phyloP scores from a whole-genome alignment of 345 rosid species.

The Leavenworthia alabamica region DNA sequence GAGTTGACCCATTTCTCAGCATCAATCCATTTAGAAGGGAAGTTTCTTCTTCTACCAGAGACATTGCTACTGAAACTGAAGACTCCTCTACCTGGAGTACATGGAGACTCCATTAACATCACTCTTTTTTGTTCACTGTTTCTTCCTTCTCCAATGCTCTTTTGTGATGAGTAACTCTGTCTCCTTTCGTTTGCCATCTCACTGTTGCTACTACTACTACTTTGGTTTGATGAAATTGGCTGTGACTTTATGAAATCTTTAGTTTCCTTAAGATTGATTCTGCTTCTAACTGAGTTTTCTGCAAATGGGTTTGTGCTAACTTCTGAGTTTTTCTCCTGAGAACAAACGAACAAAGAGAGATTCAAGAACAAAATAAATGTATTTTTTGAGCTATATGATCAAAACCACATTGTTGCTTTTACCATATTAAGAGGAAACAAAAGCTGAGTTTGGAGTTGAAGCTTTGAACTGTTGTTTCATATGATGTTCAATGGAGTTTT shows the following conservation, averaged over 20 bases:
- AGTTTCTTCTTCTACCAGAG: slow-evolving; percentile 45
- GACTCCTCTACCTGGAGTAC: slow-evolving; percentile 77
- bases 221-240: slow-evolving; percentile 37
- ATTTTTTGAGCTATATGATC: not conserved
- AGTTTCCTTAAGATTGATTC: slow-evolving; percentile 66
- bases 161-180: slow-evolving; percentile 43
- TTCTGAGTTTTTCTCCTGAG: slow-evolving; percentile 16
- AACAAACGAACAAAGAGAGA: not conserved
- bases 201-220: slow-evolving; percentile 24
- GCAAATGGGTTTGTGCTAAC: slow-evolving; percentile 45
- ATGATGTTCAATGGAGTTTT: slow-evolving; percentile 22
- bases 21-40: slow-evolving; percentile 95
- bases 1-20: slow-evolving; percentile 90
- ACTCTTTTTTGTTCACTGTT: slow-evolving; percentile 43
- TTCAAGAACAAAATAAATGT: not conserved
- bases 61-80: slow-evolving; percentile 54
- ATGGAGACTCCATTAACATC: slow-evolving; percentile 46
- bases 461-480: slow-evolving; percentile 17
- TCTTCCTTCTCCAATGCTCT: slow-evolving; percentile 46
- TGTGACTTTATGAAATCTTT: slow-evolving; percentile 63
- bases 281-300: slow-evolving; percentile 59
- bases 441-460: slow-evolving; percentile 16
- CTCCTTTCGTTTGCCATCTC: slow-evolving; percentile 31
- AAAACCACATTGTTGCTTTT: not conserved
- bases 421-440: slow-evolving; percentile 27